Base-by-base conservation (phyloP, 805 yeast genomes). In the Cyberlindnera mrakii region DNA sequence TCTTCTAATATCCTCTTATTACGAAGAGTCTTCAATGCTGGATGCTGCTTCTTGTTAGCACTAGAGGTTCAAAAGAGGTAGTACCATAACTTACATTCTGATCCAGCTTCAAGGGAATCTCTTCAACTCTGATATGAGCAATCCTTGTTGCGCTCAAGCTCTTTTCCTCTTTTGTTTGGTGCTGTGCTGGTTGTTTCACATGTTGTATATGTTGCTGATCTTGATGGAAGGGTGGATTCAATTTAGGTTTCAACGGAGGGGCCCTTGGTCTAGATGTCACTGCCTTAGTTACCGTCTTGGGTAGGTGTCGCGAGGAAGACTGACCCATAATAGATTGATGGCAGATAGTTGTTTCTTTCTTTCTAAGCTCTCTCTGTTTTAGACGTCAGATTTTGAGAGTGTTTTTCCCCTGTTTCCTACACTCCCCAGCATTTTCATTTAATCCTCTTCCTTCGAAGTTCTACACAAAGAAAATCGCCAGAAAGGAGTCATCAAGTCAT, bases 71-170 rank as follows among this genome's bases (percentile, higher is more conserved):
- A 10, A 23, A 23, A 23, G 27, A 6, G 27, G 11, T 23, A 9
- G 9, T 9, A 11, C 27, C 27, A 27, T 10, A 16, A n/a, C 34
- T n/a, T 18, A 37, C 40, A 19, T 37, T 46, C 43, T 46, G 41
- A 35, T 53, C 56, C 14, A 53, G 40, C 19, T 44, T 37, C 31
- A 48, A 3, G 2, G 57, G 57, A 9, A 50, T 30, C 36, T 51
- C 57, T 15, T 47, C 50, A 6, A 46, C 46, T 18, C 40, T 38
- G 14, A 51, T 35, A 8, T 40, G 33, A 3, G 42, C 50, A 52
- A 47, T 58, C 59, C 41, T 38, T 7, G 33, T 35, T 6, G 44
- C 50, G 15, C 48, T 48, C 11, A 23, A 35, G 16, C 46, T 48
- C 8, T 30, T 23, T 20, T 30, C 25, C 6, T 8, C 17, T 25